Percentiles rank a stretch among this genome's conserved stretches.
Conservation (phyloP, 257 asterid genomes). For the Salvia hispanica region DNA sequence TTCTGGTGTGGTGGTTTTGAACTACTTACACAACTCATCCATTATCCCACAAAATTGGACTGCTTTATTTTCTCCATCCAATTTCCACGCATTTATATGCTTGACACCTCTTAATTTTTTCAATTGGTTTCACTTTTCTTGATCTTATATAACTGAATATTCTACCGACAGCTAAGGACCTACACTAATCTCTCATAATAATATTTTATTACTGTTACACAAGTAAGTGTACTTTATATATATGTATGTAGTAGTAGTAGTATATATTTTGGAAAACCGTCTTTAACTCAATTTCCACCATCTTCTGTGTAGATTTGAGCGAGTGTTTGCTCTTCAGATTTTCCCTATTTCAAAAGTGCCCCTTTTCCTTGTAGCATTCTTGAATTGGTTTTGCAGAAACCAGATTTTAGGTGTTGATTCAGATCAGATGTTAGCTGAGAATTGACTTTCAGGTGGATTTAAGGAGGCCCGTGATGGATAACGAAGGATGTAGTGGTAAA, state of each 20-base stretch:
- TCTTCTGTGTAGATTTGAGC: constrained; percentile 38
- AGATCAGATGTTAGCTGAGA: constrained; percentile 26
- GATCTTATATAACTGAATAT: constrained; percentile 3
- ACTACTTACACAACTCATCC: constrained; percentile 3
- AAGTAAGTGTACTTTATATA: neutral
- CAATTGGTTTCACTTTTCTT: neutral
- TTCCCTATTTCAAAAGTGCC: constrained; percentile 12
- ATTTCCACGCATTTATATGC: neutral
- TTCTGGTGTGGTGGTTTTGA: neutral
- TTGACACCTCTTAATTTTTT: neutral
- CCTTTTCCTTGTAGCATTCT: constrained; percentile 22
- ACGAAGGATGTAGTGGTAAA: constrained; percentile 56
- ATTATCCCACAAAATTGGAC: constrained; percentile 13
- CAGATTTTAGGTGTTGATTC: neutral
- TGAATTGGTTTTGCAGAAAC: constrained; percentile 4
- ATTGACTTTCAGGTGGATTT: constrained; percentile 49
- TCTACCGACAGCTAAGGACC: neutral
- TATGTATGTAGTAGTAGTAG: neutral
- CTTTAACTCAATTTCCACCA: constrained; percentile 40
- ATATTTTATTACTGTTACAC: neutral
- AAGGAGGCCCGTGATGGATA: constrained; percentile 62
- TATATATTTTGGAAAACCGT: no score
- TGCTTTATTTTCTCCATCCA: neutral
- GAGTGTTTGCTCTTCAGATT: constrained; percentile 33
- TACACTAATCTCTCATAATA: neutral